Percentiles rank a stretch among this genome's conserved stretches.
Conservation (phyloP, 495 filamentous ascomycete species). For the Trichodelitschia bisporula region DNA sequence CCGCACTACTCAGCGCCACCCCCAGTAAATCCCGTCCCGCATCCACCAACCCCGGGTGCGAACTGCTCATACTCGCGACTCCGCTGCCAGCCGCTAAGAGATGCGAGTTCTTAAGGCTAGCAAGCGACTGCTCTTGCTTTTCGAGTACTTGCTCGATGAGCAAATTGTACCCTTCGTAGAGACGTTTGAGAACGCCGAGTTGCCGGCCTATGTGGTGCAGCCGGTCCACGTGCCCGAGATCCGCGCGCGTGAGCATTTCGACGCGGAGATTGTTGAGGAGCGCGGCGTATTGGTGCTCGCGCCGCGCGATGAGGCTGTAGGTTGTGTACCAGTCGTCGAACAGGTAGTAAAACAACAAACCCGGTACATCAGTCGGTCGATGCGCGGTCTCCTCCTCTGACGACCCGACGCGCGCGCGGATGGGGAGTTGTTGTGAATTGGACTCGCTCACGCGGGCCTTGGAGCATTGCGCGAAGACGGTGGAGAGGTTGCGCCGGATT, state of each 20-base stretch:
- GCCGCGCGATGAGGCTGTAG: slow-evolving; percentile 34
- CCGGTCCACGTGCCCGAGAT: slow-evolving; percentile 38
- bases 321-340: slow-evolving; percentile 69
- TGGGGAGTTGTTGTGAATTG: slow-evolving; percentile 7
- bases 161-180: slow-evolving; percentile 57
- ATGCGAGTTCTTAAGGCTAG: slow-evolving; percentile 17
- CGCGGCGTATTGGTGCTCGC: slow-evolving; percentile 33
- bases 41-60: slow-evolving; percentile 9
- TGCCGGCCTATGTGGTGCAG: slow-evolving; percentile 48
- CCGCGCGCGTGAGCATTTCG: slow-evolving; percentile 32
- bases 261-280: slow-evolving; percentile 29
- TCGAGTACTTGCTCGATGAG: slow-evolving; percentile 52
- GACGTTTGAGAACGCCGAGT: slow-evolving; percentile 39
- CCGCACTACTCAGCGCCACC: slow-evolving; percentile 33
- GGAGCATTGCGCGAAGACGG: slow-evolving; percentile 50
- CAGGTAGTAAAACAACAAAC: slow-evolving; percentile 62
- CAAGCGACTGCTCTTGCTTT: slow-evolving; percentile 14
- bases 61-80: neutral
- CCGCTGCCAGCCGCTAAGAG: slow-evolving; percentile 5
- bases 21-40: too few relatives aligned
- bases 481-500: slow-evolving; percentile 41
- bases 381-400: slow-evolving; percentile 16
- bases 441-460: slow-evolving; percentile 17
- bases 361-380: slow-evolving; percentile 29
- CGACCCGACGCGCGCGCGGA: slow-evolving; percentile 14